Percentiles rank a stretch among this genome's conserved stretches.
Evolutionary conservation across 176 grass and related monocot species (phyloP).

Genomic region (Bothriochloa decipiens): DNA sequence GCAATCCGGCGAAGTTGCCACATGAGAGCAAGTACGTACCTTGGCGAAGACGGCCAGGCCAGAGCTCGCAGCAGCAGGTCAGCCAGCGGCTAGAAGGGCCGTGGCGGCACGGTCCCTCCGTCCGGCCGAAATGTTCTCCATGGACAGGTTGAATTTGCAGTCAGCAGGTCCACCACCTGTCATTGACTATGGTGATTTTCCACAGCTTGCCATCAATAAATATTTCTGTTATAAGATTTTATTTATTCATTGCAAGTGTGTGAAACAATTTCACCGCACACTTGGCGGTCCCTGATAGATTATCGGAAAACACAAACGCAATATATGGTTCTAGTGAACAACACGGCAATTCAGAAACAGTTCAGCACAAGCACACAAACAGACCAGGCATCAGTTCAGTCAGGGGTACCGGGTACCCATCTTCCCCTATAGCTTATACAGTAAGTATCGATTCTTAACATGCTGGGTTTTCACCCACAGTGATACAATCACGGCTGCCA

Average conservation of each 20-base stretch:
- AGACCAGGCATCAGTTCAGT: not conserved
- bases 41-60: not conserved
- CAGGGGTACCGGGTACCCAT: not conserved
- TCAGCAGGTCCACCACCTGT: not conserved
- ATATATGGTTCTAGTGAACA: not conserved
- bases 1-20: not conserved
- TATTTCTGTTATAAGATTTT: not conserved
- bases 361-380: not conserved
- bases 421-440: not conserved
- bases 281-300: not conserved
- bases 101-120: not conserved
- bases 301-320: not conserved
- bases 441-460: not conserved
- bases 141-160: not conserved
- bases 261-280: not conserved
- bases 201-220: not conserved
- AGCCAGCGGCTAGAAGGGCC: not conserved
- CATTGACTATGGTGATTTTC: not conserved
- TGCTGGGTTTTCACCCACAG: not conserved
- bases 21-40: not conserved
- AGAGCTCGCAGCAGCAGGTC: not conserved
- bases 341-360: not conserved
- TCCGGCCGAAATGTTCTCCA: too few species aligned
- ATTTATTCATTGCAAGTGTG: not conserved
- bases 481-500: slow-evolving; percentile 16